Conservation (phyloP, 2,329 filamentous ascomycete genomes). For the Teratosphaeria pseudoeucalypti region DNA sequence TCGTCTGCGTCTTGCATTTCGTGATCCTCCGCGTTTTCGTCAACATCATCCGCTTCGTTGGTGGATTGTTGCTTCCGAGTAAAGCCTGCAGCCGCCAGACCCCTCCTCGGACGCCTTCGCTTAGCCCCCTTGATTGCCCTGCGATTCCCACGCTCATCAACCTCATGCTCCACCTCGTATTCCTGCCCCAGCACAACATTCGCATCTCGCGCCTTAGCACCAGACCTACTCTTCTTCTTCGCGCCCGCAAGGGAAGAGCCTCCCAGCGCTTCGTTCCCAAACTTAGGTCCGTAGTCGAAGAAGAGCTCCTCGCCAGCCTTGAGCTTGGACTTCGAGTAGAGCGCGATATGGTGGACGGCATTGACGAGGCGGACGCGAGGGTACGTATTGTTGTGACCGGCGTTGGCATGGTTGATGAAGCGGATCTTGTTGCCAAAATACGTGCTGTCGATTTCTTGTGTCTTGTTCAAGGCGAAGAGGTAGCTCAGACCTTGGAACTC, state of each 20-base stretch:
- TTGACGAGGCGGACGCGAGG: slow-evolving; percentile 63
- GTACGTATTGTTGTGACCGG: slow-evolving; percentile 48
- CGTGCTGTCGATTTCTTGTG: slow-evolving; percentile 56
- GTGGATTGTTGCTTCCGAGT: slow-evolving; percentile 6
- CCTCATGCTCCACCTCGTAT: slow-evolving; percentile 12
- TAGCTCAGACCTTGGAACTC: slow-evolving; percentile 54
- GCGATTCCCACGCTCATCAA: slow-evolving; percentile 12
- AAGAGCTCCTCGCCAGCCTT: slow-evolving; percentile 65
- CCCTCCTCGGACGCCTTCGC: not conserved
- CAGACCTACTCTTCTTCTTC: slow-evolving; percentile 7
- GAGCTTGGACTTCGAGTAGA: slow-evolving; percentile 58
- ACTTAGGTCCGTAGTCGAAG: slow-evolving; percentile 59
- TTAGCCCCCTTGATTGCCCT: slow-evolving; percentile 7
- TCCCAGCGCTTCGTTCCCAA: slow-evolving; percentile 18
- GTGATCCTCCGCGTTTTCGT: not conserved
- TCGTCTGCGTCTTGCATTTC: slow-evolving; percentile 1
- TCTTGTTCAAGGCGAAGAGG: slow-evolving; percentile 44
- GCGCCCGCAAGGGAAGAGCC: slow-evolving; percentile 4
- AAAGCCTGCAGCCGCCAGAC: slow-evolving; percentile 2
- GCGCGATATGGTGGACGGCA: slow-evolving; percentile 62
- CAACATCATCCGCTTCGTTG: not conserved
- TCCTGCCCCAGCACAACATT: slow-evolving; percentile 11
- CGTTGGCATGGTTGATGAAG: slow-evolving; percentile 69
- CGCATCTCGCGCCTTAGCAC: slow-evolving; percentile 14
- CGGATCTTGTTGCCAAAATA: slow-evolving; percentile 70